A percentile compares a stretch with the other conserved stretches of the same genome.
Conservation (phyloP, 2,329 filamentous ascomycete species). For the Fonsecaea erecta region DNA sequence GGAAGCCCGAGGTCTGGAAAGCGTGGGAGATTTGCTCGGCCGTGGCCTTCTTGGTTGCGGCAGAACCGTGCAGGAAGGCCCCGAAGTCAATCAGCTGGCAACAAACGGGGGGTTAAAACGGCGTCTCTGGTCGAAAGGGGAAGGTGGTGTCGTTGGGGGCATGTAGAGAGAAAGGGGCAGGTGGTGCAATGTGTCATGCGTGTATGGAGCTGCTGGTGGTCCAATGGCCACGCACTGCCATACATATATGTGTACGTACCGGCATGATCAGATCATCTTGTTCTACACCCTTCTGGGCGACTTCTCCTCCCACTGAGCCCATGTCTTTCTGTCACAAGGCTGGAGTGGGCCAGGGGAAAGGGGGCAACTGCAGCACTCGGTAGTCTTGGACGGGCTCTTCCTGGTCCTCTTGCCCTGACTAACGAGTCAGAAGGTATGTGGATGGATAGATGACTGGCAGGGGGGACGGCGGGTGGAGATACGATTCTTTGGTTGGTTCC, state of each 20-base stretch:
- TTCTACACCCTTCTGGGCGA: conserved; percentile 42
- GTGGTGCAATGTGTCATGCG: conserved; percentile 3
- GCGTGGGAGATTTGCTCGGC: conserved; percentile 75
- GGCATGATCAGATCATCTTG: conserved; percentile 53
- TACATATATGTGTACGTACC: conserved; percentile 39
- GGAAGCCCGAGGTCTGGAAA: conserved; percentile 85
- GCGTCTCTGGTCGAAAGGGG: conserved; percentile 15
- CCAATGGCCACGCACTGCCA: neutral
- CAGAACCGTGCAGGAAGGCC: conserved; percentile 68
- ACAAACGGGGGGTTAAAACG: neutral
- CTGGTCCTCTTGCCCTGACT: neutral
- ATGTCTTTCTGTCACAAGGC: conserved; percentile 35
- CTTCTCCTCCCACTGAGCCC: conserved; percentile 21
- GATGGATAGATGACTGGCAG: too few species aligned
- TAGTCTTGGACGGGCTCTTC: neutral
- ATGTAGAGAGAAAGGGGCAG: conserved; percentile 1
- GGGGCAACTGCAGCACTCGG: too few species aligned
- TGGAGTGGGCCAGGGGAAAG: conserved; percentile 23
- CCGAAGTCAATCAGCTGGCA: conserved; percentile 83
- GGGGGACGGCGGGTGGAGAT: neutral
- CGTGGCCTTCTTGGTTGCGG: conserved; percentile 64
- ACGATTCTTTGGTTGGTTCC: neutral
- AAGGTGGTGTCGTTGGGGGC: conserved; percentile 5
- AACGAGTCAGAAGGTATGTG: neutral
- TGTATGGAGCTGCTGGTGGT: neutral